Evolutionary conservation across 225 moss, liverwort and hornwort genomes (phyloP), one percentile per base, ranked within the genome.

Genomic region (Physcomitrium patens): DNA sequence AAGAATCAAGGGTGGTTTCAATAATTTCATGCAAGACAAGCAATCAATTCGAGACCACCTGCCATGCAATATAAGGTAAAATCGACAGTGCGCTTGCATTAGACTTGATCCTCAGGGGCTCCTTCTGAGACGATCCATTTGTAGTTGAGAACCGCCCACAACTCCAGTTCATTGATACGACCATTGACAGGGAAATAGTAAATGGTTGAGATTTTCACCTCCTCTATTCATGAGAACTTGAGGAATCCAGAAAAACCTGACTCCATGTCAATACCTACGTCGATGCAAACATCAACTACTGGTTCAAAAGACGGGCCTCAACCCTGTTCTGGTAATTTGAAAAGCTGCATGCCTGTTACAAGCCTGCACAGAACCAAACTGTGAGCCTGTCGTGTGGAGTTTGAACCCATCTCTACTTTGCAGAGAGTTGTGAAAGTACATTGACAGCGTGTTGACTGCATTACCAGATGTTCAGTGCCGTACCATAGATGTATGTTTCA

Each of bases 401-500:
- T 19, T 70, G 47, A 79, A 62, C 3, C 46, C 75, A 28, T 43
- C n/a, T 49, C 56, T 23, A 52, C 22, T 22, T 63, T 23, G 42
- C 50, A 68, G 14, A 71, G 49, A 72, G 63, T 68, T 24, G 41
- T 1, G 3, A n/a, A 58, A 14, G 62, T 37, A 7, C 31, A 37
- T 37, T 37, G 31, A 37, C 4, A 37, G 31, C 31, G 7, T 37
- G 5, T 37, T 37, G 31, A 37, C 31, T 37, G 31, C 31, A 37
- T 37, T 37, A 4, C 31, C 31, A 63, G 45, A 56, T 31, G 14
- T 17, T 20, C 16, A 9, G 22, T 12, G 23, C 9, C 77, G 11
- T 94, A 94, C 97, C 89, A 89, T 71, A 58, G 82, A 80, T 65
- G 91, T 69, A 69, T 99, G 95, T 76, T 99, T 95, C 76, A 86